Percentiles rank a stretch among this genome's conserved stretches.
These are phyloP conservation scores for Scytalidium lignicola DNA, from an alignment of 2,329 filamentous ascomycete genomes.

Conservation along the genomic window DNA sequence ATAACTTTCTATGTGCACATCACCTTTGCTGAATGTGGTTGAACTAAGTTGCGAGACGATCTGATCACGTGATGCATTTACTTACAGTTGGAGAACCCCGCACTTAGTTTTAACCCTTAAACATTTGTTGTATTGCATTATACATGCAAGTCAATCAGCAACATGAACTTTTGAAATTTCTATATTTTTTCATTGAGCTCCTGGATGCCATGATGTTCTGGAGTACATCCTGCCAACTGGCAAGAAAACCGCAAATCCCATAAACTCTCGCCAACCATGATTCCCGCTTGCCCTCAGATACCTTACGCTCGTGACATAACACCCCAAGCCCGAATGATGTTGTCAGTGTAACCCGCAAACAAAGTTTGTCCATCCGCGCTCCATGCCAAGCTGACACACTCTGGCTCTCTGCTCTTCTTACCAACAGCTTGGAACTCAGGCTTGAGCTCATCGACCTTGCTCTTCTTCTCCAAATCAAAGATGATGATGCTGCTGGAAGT, in stretches of 20 bases:
- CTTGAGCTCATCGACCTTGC: slow-evolving; percentile 99
- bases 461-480: slow-evolving; percentile 99
- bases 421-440: slow-evolving; percentile 92
- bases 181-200: slow-evolving; percentile 22
- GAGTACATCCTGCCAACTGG: slow-evolving; percentile 26
- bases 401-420: slow-evolving; percentile 98
- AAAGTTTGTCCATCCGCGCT: slow-evolving; percentile 97
- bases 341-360: slow-evolving; percentile 99
- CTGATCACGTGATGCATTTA: no score
- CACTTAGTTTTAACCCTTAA: no score
- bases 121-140: background rate
- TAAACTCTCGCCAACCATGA: slow-evolving; percentile 25
- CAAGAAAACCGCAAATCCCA: slow-evolving; percentile 27
- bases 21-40: no score
- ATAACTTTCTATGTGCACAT: no score
- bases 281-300: slow-evolving; percentile 15
- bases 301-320: slow-evolving; percentile 88
- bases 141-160: slow-evolving; percentile 31
- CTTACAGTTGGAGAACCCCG: no score
- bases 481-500: slow-evolving; percentile 98
- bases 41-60: no score
- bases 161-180: slow-evolving; percentile 19
- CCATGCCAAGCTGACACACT: slow-evolving; percentile 97
- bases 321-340: slow-evolving; percentile 97
- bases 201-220: slow-evolving; percentile 24